Conservation (phyloP, 2,329 filamentous ascomycete species). For the Dactylonectria estremocensis region DNA sequence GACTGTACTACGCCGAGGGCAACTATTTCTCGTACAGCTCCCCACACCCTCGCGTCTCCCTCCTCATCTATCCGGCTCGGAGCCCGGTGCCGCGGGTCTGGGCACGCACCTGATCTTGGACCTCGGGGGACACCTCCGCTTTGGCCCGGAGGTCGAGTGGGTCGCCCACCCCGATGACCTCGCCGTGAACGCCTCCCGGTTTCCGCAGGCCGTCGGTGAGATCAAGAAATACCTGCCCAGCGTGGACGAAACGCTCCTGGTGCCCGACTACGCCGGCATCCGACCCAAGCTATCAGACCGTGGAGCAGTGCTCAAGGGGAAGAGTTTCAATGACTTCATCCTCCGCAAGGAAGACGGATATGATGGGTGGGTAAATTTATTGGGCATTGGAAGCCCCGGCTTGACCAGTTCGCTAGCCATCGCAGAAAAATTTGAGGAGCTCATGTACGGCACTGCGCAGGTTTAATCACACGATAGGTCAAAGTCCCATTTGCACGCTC, state of each 20-base stretch:
- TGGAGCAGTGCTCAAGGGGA: slow-evolving; percentile 73
- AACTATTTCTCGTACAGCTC: slow-evolving; percentile 91
- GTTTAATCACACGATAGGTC: slow-evolving; percentile 1
- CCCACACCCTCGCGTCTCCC: slow-evolving; percentile 74
- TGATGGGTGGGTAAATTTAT: slow-evolving; percentile 87
- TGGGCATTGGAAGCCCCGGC: slow-evolving; percentile 95
- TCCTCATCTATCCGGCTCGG: slow-evolving; percentile 91
- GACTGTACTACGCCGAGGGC: slow-evolving; percentile 89
- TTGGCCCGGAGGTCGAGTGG: slow-evolving; percentile 98
- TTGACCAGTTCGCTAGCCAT: slow-evolving; percentile 91
- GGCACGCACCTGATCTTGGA: slow-evolving; percentile 96
- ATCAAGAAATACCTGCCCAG: slow-evolving; percentile 86
- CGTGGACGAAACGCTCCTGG: slow-evolving; percentile 76
- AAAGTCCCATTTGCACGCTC: slow-evolving; percentile 7
- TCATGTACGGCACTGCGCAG: slow-evolving; percentile 60
- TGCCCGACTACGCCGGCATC: slow-evolving; percentile 91
- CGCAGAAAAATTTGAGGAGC: slow-evolving; percentile 77
- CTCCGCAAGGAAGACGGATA: slow-evolving; percentile 84
- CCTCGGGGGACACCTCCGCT: slow-evolving; percentile 85
- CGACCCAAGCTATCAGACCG: slow-evolving; percentile 82
- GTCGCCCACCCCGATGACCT: slow-evolving; percentile 80
- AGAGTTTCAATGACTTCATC: slow-evolving; percentile 87
- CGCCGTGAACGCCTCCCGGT: slow-evolving; percentile 73
- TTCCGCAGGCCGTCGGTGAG: slow-evolving; percentile 78
- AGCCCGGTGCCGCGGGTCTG: slow-evolving; percentile 85